A percentile compares a stretch with the other conserved stretches of the same genome.
These are phyloP conservation scores for Lactarius sp. DNA, from an alignment of 768 basidiomycete genomes.

Conservation along the genomic window DNA sequence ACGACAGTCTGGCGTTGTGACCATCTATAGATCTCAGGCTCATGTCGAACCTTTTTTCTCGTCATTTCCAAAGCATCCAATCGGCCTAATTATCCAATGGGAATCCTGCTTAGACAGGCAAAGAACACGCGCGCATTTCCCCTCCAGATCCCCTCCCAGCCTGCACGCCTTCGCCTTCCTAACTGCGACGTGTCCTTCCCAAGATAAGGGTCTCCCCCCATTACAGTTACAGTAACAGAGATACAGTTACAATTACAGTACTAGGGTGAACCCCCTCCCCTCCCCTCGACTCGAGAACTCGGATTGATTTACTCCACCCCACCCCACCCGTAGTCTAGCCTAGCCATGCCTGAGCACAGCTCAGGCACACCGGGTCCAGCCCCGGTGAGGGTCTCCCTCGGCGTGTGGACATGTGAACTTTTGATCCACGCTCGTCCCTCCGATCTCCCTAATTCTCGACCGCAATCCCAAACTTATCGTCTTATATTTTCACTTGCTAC, in stretches of 20 bases:
- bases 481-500: neutral
- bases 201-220: constrained; percentile 12
- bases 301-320: too few relatives aligned
- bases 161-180: constrained; percentile 9
- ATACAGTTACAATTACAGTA: constrained; percentile 3
- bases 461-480: constrained; percentile 1
- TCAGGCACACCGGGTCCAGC: constrained; percentile 18
- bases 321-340: constrained; percentile 10
- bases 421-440: constrained; percentile 20
- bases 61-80: constrained; percentile 18
- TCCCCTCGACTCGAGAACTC: neutral
- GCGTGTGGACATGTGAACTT: neutral
- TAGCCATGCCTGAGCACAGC: constrained; percentile 5
- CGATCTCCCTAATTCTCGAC: constrained; percentile 20
- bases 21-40: constrained; percentile 19
- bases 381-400: neutral
- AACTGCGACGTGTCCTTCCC: constrained; percentile 8
- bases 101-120: constrained; percentile 1
- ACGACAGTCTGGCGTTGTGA: constrained; percentile 15
- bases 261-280: neutral
- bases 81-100: constrained; percentile 23
- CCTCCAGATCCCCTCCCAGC: neutral
- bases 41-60: constrained; percentile 11
- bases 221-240: constrained; percentile 1
- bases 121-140: neutral